Conservation (phyloP, 2,329 filamentous ascomycete species). For the Ascochyta clinopodiicola region DNA sequence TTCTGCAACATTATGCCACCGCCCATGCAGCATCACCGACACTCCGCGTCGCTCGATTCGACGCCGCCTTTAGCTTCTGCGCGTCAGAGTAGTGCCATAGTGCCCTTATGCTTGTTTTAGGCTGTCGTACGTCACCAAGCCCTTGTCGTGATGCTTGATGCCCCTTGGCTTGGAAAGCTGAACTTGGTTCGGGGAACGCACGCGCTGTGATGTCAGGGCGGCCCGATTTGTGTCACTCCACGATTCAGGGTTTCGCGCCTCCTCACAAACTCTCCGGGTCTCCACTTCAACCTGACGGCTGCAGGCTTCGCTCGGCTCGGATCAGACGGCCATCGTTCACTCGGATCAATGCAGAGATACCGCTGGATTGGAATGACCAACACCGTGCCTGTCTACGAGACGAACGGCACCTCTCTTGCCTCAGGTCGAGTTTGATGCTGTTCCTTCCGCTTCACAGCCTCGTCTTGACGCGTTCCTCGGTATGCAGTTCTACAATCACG, state of each 20-base stretch:
- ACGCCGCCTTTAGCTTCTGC: not conserved
- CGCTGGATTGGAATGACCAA: not conserved
- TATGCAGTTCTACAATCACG: too few relatives aligned
- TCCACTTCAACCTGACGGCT: conserved; percentile 14
- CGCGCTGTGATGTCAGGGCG: conserved; percentile 30
- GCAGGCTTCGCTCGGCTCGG: conserved; percentile 15
- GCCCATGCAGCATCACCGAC: conserved; percentile 5
- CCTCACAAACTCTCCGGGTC: conserved; percentile 7
- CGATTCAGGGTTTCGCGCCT: conserved; percentile 9
- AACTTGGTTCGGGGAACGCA: conserved; percentile 23
- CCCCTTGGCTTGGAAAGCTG: conserved; percentile 26
- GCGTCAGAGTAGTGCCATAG: not conserved
- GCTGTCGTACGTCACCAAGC: conserved; percentile 37
- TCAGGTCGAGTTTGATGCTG: not conserved
- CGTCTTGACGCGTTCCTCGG: not conserved
- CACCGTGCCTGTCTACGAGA: not conserved
- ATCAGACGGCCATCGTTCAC: conserved; percentile 17
- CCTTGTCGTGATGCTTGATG: conserved; percentile 33
- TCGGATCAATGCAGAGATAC: not conserved
- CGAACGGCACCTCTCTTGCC: not conserved
- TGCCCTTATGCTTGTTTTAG: conserved; percentile 10
- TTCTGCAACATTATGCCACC: conserved; percentile 9
- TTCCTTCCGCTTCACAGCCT: not conserved
- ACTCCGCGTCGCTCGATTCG: conserved; percentile 8
- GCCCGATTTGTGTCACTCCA: conserved; percentile 10